These are phyloP conservation scores for Conidiobolus incongruus DNA, from an alignment of 371 early-diverging fungal genomes.

Conservation along the genomic window DNA sequence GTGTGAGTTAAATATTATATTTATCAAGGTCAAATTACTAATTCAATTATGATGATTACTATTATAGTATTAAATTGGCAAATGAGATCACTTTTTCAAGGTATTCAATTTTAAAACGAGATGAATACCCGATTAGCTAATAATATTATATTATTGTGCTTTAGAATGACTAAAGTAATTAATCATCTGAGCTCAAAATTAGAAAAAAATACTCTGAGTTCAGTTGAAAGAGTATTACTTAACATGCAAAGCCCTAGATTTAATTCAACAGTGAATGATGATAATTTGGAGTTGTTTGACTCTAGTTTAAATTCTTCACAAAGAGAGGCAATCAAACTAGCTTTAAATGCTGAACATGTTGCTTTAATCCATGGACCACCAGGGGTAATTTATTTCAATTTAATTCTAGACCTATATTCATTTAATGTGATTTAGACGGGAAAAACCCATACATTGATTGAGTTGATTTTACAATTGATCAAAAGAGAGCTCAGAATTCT, in stretches of 20 bases:
- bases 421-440: slow-evolving; percentile 48
- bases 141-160: neutral
- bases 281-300: slow-evolving; percentile 23
- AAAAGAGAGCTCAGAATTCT: slow-evolving; percentile 39
- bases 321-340: slow-evolving; percentile 40
- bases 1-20: slow-evolving; percentile 8
- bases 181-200: slow-evolving; percentile 6
- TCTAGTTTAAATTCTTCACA: slow-evolving; percentile 51
- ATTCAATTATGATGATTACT: neutral
- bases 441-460: slow-evolving; percentile 81
- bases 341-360: slow-evolving; percentile 34
- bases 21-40: slow-evolving; percentile 1
- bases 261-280: slow-evolving; percentile 5
- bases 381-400: slow-evolving; percentile 12
- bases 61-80: slow-evolving; percentile 1
- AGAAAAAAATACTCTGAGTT: slow-evolving; percentile 6
- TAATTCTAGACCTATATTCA: neutral
- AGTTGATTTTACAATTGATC: slow-evolving; percentile 61
- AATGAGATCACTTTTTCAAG: slow-evolving; percentile 3
- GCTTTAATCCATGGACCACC: slow-evolving; percentile 78
- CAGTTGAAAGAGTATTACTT: slow-evolving; percentile 13
- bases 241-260: slow-evolving; percentile 15
- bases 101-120: neutral
- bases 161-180: slow-evolving; percentile 9
- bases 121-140: neutral